These are phyloP conservation scores for Cairneyella variabilis DNA, from an alignment of 495 filamentous ascomycete genomes.

Conservation along the genomic window DNA sequence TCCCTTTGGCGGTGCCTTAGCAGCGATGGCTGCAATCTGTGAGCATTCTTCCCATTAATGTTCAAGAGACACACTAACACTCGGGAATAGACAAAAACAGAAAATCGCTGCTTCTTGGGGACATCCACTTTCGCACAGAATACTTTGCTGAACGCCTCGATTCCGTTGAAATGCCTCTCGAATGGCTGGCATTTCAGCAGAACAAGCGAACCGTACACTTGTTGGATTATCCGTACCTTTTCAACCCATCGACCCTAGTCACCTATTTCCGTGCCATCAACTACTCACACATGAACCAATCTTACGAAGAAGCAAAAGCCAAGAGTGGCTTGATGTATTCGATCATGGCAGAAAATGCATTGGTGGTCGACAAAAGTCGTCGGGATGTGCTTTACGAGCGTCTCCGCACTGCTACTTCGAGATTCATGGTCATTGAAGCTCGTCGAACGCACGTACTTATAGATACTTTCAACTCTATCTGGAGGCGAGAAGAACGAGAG, in stretches of 20 bases:
- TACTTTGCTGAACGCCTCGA: conserved; percentile 78
- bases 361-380: conserved; percentile 20
- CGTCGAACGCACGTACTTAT: conserved; percentile 64
- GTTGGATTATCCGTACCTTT: conserved; percentile 77
- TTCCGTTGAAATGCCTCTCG: conserved; percentile 65
- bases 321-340: conserved; percentile 43
- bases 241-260: conserved; percentile 66
- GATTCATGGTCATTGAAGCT: conserved; percentile 75
- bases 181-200: conserved; percentile 59
- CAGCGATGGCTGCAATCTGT: conserved; percentile 72
- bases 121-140: conserved; percentile 67
- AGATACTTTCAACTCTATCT: conserved; percentile 84
- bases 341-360: conserved; percentile 31
- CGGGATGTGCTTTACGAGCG: conserved; percentile 51
- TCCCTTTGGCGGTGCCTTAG: conserved; percentile 67
- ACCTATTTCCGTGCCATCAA: conserved; percentile 90
- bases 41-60: conserved; percentile 24
- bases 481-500: conserved; percentile 78
- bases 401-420: conserved; percentile 59
- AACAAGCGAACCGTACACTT: conserved; percentile 69
- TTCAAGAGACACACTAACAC: neutral
- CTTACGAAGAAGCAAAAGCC: conserved; percentile 65
- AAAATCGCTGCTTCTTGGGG: conserved; percentile 56
- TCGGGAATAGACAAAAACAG: conserved; percentile 37
- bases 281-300: conserved; percentile 72